Conservation (phyloP, 2,329 filamentous ascomycete genomes). For the Cladosporium austrohemisphaericum region DNA sequence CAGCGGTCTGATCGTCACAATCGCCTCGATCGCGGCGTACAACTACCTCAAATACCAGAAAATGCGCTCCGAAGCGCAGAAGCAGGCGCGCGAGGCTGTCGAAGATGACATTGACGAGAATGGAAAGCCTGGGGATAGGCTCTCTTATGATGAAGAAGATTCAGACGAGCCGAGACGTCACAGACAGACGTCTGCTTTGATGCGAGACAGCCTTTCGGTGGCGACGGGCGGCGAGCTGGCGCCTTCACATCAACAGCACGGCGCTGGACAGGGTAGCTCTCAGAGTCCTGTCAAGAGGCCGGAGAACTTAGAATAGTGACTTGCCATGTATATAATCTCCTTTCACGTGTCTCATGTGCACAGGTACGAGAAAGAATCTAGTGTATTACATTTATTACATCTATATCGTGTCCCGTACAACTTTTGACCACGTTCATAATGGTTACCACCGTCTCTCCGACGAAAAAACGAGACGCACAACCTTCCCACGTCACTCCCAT, state of each 20-base stretch:
- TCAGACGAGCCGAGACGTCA: conserved; percentile 21
- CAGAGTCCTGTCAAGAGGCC: conserved; percentile 45
- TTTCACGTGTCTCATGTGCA: background rate
- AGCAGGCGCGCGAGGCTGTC: conserved; percentile 35
- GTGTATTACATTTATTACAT: conserved; percentile 3
- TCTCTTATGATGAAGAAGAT: conserved; percentile 19
- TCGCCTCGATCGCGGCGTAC: conserved; percentile 80
- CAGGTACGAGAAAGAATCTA: background rate
- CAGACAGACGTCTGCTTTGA: conserved; percentile 30
- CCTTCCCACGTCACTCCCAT: background rate
- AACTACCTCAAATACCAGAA: conserved; percentile 91
- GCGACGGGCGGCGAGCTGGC: conserved; percentile 13
- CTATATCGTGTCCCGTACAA: background rate
- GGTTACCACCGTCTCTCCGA: background rate
- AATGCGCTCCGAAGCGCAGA: conserved; percentile 73
- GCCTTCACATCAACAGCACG: background rate
- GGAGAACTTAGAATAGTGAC: conserved; percentile 40
- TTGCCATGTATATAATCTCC: background rate
- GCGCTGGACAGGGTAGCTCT: conserved; percentile 23
- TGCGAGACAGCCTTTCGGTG: conserved; percentile 21
- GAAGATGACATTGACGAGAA: conserved; percentile 15
- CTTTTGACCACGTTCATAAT: background rate
- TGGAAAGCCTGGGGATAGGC: conserved; percentile 14
- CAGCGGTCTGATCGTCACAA: conserved; percentile 80
- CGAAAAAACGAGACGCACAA: background rate